Percentiles rank a stretch among this genome's conserved stretches.
phyloP scores from a whole-genome alignment of 2,329 filamentous ascomycete genomes.

The Conoideocrella luteorostrata region DNA sequence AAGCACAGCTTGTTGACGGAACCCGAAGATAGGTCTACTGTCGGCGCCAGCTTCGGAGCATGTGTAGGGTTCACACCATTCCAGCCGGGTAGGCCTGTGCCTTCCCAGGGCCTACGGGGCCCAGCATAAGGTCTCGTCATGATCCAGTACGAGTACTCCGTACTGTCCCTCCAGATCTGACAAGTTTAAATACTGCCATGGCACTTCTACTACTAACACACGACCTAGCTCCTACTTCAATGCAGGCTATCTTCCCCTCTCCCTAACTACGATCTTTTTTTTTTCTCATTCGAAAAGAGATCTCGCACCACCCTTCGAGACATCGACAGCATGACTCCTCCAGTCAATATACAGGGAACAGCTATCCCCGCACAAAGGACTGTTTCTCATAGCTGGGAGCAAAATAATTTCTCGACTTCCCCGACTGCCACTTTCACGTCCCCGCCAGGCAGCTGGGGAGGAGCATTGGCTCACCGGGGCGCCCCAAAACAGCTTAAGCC shows the following conservation, averaged over 20 bases:
- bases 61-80: background rate
- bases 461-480: slow-evolving; percentile 32
- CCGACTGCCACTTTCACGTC: slow-evolving; percentile 71
- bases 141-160: no score
- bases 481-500: slow-evolving; percentile 77
- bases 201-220: no score
- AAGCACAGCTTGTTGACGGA: background rate
- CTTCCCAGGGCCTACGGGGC: no score
- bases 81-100: background rate
- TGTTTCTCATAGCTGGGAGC: slow-evolving; percentile 53
- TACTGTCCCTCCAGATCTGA: no score
- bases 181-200: background rate
- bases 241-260: no score
- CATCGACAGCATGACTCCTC: slow-evolving; percentile 30
- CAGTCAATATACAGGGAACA: slow-evolving; percentile 39
- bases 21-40: background rate
- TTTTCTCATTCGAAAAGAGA: background rate
- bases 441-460: slow-evolving; percentile 56
- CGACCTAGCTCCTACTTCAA: no score
- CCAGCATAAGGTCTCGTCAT: no score
- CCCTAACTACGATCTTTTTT: no score
- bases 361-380: slow-evolving; percentile 27
- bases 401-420: slow-evolving; percentile 58
- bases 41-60: no score
- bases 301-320: background rate